Evolutionary conservation across 2,329 filamentous ascomycete species (phyloP), one percentile per base, ranked within the genome.

Genomic region (Phyllosticta paracitricarpa): DNA sequence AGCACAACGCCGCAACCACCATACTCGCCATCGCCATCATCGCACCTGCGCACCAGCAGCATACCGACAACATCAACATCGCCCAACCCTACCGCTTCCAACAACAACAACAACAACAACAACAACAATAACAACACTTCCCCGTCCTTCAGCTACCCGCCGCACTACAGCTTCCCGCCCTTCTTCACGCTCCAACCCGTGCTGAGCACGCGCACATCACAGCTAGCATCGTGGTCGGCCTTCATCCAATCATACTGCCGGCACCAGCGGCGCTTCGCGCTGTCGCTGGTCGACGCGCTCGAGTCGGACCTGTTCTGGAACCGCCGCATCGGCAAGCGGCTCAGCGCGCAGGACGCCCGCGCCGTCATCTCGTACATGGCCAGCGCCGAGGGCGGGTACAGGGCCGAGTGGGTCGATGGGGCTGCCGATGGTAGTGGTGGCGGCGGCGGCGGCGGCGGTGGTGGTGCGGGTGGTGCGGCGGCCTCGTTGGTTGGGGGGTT

Each of bases 121-220:
- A 5, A 54, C 66, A n/a, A n/a, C n/a, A n/a, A n/a, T n/a, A n/a
- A n/a, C n/a, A 25, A 60, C 59, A 48, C 56, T 3, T 2, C 10
- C 33, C 19, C 19, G 19, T 12, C 63, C 66, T 79, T 78, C 71
- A 59, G 63, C 63, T 77, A 77, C 66, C 77, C 78, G 40, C 70
- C 75, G 9, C 77, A 79, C 72, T 88, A 91, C 81, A 78, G 79
- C 77, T 93, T 91, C 78, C 89, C 89, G 0, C 87, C 89, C 70
- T 92, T 94, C 85, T 94, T 89, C 83, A 91, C 88, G 61, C 85
- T 84, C 60, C 89, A 94, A 75, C 83, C 86, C 40, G 90, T 90
- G 77, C 79, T 84, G 64, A 82, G 83, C 30, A 93, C 89, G 9
- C 52, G 52, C 30, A 48, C 87, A 75, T 85, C 87, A 54, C 90